Conservation (phyloP, 2,329 filamentous ascomycete genomes). For the Albifimbria verrucaria region DNA sequence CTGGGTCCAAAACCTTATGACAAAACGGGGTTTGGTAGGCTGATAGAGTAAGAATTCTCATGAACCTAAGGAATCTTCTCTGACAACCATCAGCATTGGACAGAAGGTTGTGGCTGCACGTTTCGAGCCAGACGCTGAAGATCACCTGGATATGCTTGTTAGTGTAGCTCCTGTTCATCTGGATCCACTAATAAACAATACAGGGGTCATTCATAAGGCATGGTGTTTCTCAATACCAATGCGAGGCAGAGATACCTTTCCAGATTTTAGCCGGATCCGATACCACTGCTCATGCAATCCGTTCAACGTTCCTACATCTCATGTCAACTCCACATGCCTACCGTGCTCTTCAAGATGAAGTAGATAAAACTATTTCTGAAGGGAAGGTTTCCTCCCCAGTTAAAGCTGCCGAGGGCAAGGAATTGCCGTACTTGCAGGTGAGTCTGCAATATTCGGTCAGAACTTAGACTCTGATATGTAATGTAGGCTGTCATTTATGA, state of each 20-base stretch:
- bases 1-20: neutral
- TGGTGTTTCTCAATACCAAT: neutral
- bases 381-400: slow-evolving; percentile 23
- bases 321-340: slow-evolving; percentile 43
- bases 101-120: neutral
- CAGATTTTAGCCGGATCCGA: slow-evolving; percentile 37
- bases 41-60: neutral
- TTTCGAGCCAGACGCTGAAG: neutral
- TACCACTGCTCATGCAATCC: slow-evolving; percentile 48
- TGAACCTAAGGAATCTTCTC: neutral
- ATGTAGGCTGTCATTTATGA: slow-evolving; percentile 1
- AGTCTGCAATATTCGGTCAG: slow-evolving; percentile 27
- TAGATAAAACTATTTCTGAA: slow-evolving; percentile 30
- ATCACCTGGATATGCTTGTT: slow-evolving; percentile 1
- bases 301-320: slow-evolving; percentile 45
- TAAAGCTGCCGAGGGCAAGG: slow-evolving; percentile 21
- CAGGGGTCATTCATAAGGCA: slow-evolving; percentile 1
- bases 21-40: neutral
- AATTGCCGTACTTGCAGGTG: slow-evolving; percentile 33
- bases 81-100: neutral
- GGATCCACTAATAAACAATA: neutral
- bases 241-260: slow-evolving; percentile 27
- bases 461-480: neutral
- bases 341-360: slow-evolving; percentile 40
- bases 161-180: neutral